These are phyloP conservation scores for Yamadazyma diddensiae DNA, from an alignment of 1,139 yeast genomes.

Conservation along the genomic window DNA sequence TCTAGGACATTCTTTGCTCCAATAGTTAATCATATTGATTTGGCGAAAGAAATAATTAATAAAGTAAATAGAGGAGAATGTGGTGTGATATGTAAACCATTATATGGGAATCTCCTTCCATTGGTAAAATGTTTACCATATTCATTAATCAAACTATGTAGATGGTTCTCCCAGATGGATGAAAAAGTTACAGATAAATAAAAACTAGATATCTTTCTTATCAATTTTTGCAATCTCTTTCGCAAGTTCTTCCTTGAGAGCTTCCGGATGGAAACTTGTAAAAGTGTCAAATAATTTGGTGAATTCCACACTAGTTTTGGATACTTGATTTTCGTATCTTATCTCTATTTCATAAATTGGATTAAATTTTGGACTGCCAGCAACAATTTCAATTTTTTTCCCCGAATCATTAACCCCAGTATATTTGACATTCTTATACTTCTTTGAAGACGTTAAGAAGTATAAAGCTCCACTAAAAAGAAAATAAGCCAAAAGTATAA, in stretches of 20 bases:
- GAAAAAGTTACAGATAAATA: slow-evolving; percentile 17
- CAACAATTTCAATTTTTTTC: slow-evolving; percentile 34
- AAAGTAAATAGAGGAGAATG: slow-evolving; percentile 44
- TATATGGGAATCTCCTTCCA: slow-evolving; percentile 60
- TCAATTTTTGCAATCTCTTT: slow-evolving; percentile 23
- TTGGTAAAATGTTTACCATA: slow-evolving; percentile 52
- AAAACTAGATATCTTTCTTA: slow-evolving; percentile 16
- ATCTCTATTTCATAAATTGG: slow-evolving; percentile 41
- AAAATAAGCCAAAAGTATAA: slow-evolving; percentile 51
- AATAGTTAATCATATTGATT: slow-evolving; percentile 36
- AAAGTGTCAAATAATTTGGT: slow-evolving; percentile 44
- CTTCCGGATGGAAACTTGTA: slow-evolving; percentile 45
- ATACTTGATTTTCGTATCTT: slow-evolving; percentile 24
- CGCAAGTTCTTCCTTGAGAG: slow-evolving; percentile 29
- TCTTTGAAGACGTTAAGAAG: slow-evolving; percentile 37
- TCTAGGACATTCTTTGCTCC: slow-evolving; percentile 67
- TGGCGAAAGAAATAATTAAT: slow-evolving; percentile 44
- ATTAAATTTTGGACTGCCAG: slow-evolving; percentile 40
- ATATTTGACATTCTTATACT: slow-evolving; percentile 55
- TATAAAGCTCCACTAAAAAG: slow-evolving; percentile 47
- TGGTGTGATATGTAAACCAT: slow-evolving; percentile 56
- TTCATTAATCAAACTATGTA: slow-evolving; percentile 37
- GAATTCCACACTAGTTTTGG: slow-evolving; percentile 29
- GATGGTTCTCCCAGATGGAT: slow-evolving; percentile 58
- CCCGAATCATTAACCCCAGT: slow-evolving; percentile 46